Evolutionary conservation across 345 rosid species (phyloP).

Genomic region (Lepidium sativum): DNA sequence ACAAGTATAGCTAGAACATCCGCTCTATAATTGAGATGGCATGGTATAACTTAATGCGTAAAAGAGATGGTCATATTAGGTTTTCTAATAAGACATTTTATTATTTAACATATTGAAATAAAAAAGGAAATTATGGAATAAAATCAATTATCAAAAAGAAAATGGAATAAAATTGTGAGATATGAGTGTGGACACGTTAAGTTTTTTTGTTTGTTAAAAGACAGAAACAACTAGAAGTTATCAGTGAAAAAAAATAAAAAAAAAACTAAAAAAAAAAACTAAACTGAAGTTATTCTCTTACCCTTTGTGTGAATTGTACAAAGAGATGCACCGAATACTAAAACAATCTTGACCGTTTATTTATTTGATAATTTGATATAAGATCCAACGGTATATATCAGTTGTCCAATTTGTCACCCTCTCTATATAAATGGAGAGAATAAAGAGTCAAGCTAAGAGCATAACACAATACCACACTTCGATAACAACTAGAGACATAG

Average conservation of each 20-base stretch:
- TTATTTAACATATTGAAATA: not conserved
- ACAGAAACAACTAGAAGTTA: too few relatives aligned
- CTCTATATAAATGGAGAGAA: constrained; percentile 22
- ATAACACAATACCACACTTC: not conserved
- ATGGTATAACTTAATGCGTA: not conserved
- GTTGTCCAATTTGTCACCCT: not conserved
- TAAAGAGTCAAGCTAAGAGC: not conserved
- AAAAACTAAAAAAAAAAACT: too few relatives aligned
- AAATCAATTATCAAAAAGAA: not conserved
- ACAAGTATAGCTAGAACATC: too few relatives aligned
- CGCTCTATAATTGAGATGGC: too few relatives aligned
- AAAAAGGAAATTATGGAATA: not conserved
- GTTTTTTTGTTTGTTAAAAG: not conserved
- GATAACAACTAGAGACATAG: not conserved
- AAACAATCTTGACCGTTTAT: constrained; percentile 12
- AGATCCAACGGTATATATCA: constrained; percentile 6
- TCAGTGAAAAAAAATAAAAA: too few relatives aligned
- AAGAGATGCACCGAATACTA: not conserved
- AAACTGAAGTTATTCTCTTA: too few relatives aligned
- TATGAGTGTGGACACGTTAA: constrained; percentile 6
- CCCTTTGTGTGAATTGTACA: not conserved
- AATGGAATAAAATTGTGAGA: not conserved
- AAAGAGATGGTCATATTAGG: constrained; percentile 2
- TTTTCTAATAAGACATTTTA: constrained; percentile 3
- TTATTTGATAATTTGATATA: not conserved